Conservation (phyloP, 164 flowering plant genomes). For the Cinnamomum micranthum region DNA sequence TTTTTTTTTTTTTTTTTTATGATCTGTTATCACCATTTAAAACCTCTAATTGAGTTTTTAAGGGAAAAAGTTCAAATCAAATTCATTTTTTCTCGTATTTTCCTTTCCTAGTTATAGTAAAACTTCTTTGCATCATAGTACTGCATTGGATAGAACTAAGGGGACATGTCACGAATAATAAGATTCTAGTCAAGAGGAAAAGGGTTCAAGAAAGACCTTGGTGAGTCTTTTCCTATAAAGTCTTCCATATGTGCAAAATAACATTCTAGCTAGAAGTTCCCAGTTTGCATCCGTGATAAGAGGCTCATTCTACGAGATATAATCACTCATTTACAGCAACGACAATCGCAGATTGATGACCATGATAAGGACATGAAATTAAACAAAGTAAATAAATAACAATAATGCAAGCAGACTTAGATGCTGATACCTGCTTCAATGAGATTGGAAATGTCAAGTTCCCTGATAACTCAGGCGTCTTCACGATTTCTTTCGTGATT, state of each 20-base stretch:
- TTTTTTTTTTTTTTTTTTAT: too few species aligned
- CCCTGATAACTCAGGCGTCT: constrained; percentile 61
- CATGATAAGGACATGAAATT: background rate
- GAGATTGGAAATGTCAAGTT: constrained; percentile 81
- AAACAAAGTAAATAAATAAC: background rate
- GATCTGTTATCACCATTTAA: too few species aligned
- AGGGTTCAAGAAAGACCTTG: background rate
- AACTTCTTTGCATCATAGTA: background rate
- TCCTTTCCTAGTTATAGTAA: background rate
- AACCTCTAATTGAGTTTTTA: too few species aligned
- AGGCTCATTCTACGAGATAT: background rate
- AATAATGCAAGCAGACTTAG: background rate
- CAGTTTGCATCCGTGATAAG: background rate
- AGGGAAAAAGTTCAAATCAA: background rate
- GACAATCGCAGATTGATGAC: background rate
- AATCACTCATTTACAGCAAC: background rate
- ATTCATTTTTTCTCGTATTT: background rate
- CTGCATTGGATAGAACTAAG: background rate
- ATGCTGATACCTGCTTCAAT: constrained; percentile 62
- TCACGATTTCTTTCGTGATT: constrained; percentile 66
- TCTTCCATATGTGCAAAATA: background rate
- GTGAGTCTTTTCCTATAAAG: background rate
- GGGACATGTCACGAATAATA: too few species aligned
- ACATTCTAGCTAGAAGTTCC: background rate
- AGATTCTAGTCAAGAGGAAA: background rate